Percentiles rank a stretch among this genome's conserved stretches.
Evolutionary conservation across 1,139 yeast genomes (phyloP).

Genomic region (Nakaseomyces kungkrabaensis): DNA sequence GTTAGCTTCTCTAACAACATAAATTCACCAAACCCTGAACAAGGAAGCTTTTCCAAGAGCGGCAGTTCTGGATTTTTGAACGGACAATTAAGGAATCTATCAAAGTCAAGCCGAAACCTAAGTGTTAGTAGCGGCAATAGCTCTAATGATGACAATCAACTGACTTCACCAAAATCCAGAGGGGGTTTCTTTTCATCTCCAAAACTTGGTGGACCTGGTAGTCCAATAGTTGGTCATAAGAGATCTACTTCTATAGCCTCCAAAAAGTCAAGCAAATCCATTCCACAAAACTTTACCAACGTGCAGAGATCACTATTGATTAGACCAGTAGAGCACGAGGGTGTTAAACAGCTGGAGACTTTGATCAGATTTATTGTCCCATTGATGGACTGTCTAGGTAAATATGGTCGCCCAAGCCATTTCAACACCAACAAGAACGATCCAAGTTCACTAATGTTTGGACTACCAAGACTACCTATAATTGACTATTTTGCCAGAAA

Average conservation of each 20-base stretch:
- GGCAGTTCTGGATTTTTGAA: slow-evolving; percentile 1
- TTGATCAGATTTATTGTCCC: slow-evolving; percentile 24
- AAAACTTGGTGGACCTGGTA: slow-evolving; percentile 1
- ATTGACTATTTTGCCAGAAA: slow-evolving; percentile 19
- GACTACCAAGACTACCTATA: slow-evolving; percentile 23
- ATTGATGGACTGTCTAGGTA: slow-evolving; percentile 20
- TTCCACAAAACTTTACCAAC: slow-evolving; percentile 6
- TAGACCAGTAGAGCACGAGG: slow-evolving; percentile 26
- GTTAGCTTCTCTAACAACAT: slow-evolving; percentile 1
- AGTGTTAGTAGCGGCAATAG: slow-evolving; percentile 3
- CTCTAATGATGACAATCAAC: neutral
- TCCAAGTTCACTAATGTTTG: slow-evolving; percentile 22
- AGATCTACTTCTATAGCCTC: slow-evolving; percentile 6
- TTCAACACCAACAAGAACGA: slow-evolving; percentile 19
- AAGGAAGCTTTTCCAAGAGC: neutral
- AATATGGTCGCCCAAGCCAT: slow-evolving; percentile 26
- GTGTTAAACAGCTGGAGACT: slow-evolving; percentile 23
- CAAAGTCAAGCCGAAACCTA: neutral
- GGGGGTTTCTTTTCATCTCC: slow-evolving; percentile 4
- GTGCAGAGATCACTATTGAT: slow-evolving; percentile 18
- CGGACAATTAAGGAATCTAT: neutral
- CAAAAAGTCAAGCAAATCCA: slow-evolving; percentile 5
- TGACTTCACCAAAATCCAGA: slow-evolving; percentile 4
- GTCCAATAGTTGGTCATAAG: slow-evolving; percentile 3
- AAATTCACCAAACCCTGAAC: neutral